Conservation (phyloP, 352 stramenopile species). For the Globisporangium cystogenes region DNA sequence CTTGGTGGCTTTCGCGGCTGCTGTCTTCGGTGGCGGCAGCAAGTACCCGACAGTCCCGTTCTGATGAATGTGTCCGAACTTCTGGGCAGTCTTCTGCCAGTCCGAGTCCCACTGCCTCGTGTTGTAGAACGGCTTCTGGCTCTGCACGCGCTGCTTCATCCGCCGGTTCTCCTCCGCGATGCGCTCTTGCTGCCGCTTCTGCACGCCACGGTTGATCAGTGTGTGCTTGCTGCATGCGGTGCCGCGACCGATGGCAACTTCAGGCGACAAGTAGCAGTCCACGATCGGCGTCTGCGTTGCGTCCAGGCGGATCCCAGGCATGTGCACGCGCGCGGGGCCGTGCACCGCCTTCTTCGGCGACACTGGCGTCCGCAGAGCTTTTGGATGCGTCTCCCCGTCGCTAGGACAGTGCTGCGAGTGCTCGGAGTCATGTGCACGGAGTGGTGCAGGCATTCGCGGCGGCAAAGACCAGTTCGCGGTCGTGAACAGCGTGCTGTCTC, state of each 20-base stretch:
- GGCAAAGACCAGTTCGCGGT: not conserved
- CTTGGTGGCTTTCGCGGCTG: constrained; percentile 2
- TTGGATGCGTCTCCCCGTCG: not conserved
- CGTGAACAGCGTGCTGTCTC: too few relatives aligned
- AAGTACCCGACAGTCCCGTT: constrained; percentile 68
- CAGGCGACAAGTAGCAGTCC: constrained; percentile 68
- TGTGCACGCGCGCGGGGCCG: constrained; percentile 49
- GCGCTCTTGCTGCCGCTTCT: constrained; percentile 35
- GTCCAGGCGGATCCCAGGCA: constrained; percentile 65
- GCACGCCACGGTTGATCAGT: constrained; percentile 53
- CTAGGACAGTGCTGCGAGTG: not conserved
- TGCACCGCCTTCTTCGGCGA: constrained; percentile 26
- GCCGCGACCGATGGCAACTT: constrained; percentile 48
- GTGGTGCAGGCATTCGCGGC: constrained; percentile 3
- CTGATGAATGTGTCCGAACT: constrained; percentile 59
- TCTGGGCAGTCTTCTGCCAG: constrained; percentile 49
- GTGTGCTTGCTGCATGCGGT: constrained; percentile 69
- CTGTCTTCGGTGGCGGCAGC: constrained; percentile 28
- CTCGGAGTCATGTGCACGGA: not conserved
- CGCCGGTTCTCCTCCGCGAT: constrained; percentile 67
- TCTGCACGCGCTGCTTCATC: constrained; percentile 41
- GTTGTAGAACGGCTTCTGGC: constrained; percentile 65
- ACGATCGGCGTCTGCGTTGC: constrained; percentile 62
- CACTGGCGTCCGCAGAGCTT: not conserved
- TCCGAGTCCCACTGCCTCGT: constrained; percentile 69